Evolutionary conservation across 2,329 filamentous ascomycete genomes (phyloP).

Genomic region (Macrophomina phaseolina): DNA sequence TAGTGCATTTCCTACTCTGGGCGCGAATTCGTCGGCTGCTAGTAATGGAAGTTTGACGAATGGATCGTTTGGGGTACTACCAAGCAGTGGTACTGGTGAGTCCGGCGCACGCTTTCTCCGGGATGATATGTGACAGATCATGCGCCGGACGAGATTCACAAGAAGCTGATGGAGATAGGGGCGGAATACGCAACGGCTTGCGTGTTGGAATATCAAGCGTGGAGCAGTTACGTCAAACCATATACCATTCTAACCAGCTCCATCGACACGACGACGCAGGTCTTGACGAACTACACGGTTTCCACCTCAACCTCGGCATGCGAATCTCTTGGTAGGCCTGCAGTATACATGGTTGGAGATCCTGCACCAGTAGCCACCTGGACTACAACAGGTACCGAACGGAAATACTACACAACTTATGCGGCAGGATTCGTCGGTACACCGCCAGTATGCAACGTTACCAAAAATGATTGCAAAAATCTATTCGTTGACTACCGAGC

Average conservation of each 20-base stretch:
- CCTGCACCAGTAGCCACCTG: conserved; percentile 9
- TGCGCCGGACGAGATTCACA: neutral
- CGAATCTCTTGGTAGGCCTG: neutral
- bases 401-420: neutral
- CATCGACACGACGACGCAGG: neutral
- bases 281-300: conserved; percentile 13
- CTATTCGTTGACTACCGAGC: neutral
- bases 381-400: neutral
- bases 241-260: neutral
- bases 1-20: neutral
- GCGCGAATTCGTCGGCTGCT: neutral
- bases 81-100: conserved; percentile 6
- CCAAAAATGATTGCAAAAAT: neutral
- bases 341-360: conserved; percentile 9
- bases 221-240: neutral
- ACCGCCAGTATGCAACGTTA: conserved; percentile 4
- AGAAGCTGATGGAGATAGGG: neutral
- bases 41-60: neutral
- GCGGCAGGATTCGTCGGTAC: neutral
- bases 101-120: neutral
- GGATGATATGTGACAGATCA: too few relatives aligned
- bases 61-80: neutral
- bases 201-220: neutral
- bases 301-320: neutral
- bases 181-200: conserved; percentile 5